Evolutionary conservation across 306 rosid genomes (phyloP).

Genomic region (Gleditsia sinensis): DNA sequence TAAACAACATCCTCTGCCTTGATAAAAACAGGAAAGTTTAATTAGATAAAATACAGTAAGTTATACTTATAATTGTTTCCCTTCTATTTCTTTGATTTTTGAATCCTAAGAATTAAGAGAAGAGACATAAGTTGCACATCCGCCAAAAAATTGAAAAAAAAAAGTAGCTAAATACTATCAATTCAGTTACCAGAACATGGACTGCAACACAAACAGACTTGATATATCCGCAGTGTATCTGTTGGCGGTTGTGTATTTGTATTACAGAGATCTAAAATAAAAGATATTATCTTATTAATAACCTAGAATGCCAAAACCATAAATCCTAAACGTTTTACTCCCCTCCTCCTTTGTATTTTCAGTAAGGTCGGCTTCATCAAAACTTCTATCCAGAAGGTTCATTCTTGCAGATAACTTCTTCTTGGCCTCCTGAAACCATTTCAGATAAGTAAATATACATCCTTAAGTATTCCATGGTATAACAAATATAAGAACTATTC

Average conservation of each 20-base stretch:
- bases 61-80: constrained; percentile 51
- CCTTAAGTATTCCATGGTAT: neutral
- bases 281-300: constrained; percentile 15
- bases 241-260: constrained; percentile 48
- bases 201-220: constrained; percentile 54
- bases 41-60: neutral
- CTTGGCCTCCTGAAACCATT: constrained; percentile 65
- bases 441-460: constrained; percentile 22
- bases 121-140: constrained; percentile 25
- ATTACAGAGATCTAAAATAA: constrained; percentile 60
- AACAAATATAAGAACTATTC: constrained; percentile 4
- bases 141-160: constrained; percentile 5
- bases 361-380: constrained; percentile 58
- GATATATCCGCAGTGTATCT: constrained; percentile 48
- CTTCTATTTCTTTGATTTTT: constrained; percentile 69
- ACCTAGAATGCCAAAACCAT: constrained; percentile 13
- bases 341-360: constrained; percentile 61
- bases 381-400: constrained; percentile 52
- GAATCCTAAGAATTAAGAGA: constrained; percentile 55
- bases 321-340: constrained; percentile 26
- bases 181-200: constrained; percentile 59
- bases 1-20: neutral
- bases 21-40: neutral
- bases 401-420: constrained; percentile 62
- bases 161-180: constrained; percentile 4